Evolutionary conservation across 176 grass and related monocot species (phyloP).

Genomic region (Oryza officinalis): DNA sequence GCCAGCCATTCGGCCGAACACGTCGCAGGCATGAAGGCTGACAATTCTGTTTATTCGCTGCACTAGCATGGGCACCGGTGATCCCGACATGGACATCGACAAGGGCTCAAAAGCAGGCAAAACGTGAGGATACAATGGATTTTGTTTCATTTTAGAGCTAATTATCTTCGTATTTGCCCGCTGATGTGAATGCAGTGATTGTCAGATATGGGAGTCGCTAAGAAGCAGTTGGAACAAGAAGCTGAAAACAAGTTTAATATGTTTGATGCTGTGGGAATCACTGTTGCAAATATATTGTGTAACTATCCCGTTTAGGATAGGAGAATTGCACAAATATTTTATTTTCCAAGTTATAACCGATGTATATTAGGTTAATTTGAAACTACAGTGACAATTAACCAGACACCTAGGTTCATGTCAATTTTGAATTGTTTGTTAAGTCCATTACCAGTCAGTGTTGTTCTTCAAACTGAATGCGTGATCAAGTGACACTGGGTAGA

Average conservation of each 20-base stretch:
- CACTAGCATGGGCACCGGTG: too few species aligned
- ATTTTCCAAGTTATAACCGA: too few species aligned
- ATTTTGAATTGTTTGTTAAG: background rate
- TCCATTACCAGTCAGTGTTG: background rate
- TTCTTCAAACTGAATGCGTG: background rate
- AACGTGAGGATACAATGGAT: slow-evolving; percentile 50
- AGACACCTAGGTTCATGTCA: background rate
- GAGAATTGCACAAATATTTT: too few species aligned
- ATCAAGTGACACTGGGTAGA: background rate
- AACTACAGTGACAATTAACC: background rate
- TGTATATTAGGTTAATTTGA: background rate
- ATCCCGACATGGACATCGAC: slow-evolving; percentile 15
- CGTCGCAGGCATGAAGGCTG: too few species aligned
- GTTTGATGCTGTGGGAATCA: too few species aligned
- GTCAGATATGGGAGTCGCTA: slow-evolving; percentile 61
- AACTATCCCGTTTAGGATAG: too few species aligned
- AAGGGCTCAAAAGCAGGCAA: slow-evolving; percentile 57
- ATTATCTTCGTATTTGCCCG: background rate
- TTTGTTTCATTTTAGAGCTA: background rate
- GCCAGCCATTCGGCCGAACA: too few species aligned
- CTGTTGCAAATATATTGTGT: too few species aligned
- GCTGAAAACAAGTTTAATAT: slow-evolving; percentile 31
- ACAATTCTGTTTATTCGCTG: too few species aligned
- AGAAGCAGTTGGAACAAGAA: slow-evolving; percentile 78
- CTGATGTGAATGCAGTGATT: slow-evolving; percentile 18